Evolutionary conservation across 495 filamentous ascomycete species (phyloP).

Genomic region (Massariosphaeria phaeospora): DNA sequence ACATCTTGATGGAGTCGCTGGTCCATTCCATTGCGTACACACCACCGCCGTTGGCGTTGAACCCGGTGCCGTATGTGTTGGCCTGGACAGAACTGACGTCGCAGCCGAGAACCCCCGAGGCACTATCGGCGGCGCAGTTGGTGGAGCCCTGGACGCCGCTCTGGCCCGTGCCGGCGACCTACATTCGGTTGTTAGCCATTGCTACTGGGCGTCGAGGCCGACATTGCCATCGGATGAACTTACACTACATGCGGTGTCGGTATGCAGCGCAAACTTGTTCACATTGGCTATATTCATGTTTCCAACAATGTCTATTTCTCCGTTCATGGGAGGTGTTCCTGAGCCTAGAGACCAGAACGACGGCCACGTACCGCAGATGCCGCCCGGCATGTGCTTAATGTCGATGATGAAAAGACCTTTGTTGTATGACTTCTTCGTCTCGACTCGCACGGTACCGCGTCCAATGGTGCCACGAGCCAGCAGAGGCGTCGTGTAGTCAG

Average conservation of each 20-base stretch:
- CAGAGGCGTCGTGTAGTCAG: conserved; percentile 32
- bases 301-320: conserved; percentile 58
- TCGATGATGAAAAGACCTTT: conserved; percentile 41
- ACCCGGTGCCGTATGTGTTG: conserved; percentile 23
- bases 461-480: conserved; percentile 26
- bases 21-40: conserved; percentile 81
- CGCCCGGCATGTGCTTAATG: conserved; percentile 39
- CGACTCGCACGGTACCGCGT: conserved; percentile 37
- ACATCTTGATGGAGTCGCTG: conserved; percentile 61
- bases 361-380: conserved; percentile 34
- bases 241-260: conserved; percentile 53
- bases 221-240: neutral
- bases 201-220: neutral
- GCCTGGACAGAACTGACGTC: conserved; percentile 3
- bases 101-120: conserved; percentile 16
- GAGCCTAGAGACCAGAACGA: conserved; percentile 51
- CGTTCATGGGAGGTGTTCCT: conserved; percentile 64
- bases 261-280: conserved; percentile 75
- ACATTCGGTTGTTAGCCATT: neutral
- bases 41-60: conserved; percentile 52
- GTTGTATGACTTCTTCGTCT: conserved; percentile 33
- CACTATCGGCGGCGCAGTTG: conserved; percentile 45
- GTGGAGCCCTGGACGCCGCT: conserved; percentile 46
- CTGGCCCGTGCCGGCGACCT: conserved; percentile 49
- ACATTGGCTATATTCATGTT: conserved; percentile 64